A percentile compares a stretch with the other conserved stretches of the same genome.
Evolutionary conservation across 805 yeast genomes (phyloP).

Genomic region (Yarrowia osloensis): DNA sequence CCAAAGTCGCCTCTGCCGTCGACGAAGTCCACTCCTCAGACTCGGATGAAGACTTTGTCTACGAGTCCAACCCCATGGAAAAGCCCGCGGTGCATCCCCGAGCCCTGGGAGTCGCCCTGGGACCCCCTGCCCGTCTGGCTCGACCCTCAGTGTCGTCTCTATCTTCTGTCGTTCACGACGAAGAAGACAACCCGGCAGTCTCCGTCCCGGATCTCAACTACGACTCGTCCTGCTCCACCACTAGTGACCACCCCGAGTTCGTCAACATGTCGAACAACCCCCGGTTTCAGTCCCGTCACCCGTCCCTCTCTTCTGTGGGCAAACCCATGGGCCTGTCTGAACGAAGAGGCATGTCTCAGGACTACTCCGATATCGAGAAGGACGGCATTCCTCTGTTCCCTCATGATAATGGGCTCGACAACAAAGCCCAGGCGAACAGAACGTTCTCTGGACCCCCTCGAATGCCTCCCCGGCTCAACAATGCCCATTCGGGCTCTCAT

Average conservation of each 20-base stretch:
- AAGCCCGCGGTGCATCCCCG: neutral
- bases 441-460: slow-evolving; percentile 10
- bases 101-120: slow-evolving; percentile 9
- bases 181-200: slow-evolving; percentile 7
- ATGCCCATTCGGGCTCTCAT: slow-evolving; percentile 20
- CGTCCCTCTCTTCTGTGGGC: slow-evolving; percentile 31
- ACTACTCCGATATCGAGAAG: slow-evolving; percentile 25
- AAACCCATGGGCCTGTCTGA: neutral
- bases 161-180: slow-evolving; percentile 19
- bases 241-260: slow-evolving; percentile 24
- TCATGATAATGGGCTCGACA: slow-evolving; percentile 2
- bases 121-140: slow-evolving; percentile 12
- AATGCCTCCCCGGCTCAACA: slow-evolving; percentile 17
- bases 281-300: slow-evolving; percentile 36
- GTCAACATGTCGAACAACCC: slow-evolving; percentile 29
- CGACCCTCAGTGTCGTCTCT: slow-evolving; percentile 18
- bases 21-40: slow-evolving; percentile 81
- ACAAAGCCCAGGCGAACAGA: slow-evolving; percentile 10
- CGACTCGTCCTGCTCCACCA: slow-evolving; percentile 30
- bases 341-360: slow-evolving; percentile 15
- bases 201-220: slow-evolving; percentile 17
- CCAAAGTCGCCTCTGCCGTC: slow-evolving; percentile 90
- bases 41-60: slow-evolving; percentile 94
- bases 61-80: slow-evolving; percentile 55
- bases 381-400: slow-evolving; percentile 22